A percentile compares a stretch with the other conserved stretches of the same genome.
phyloP scores from a whole-genome alignment of 768 basidiomycete species.

The Russula lepida region DNA sequence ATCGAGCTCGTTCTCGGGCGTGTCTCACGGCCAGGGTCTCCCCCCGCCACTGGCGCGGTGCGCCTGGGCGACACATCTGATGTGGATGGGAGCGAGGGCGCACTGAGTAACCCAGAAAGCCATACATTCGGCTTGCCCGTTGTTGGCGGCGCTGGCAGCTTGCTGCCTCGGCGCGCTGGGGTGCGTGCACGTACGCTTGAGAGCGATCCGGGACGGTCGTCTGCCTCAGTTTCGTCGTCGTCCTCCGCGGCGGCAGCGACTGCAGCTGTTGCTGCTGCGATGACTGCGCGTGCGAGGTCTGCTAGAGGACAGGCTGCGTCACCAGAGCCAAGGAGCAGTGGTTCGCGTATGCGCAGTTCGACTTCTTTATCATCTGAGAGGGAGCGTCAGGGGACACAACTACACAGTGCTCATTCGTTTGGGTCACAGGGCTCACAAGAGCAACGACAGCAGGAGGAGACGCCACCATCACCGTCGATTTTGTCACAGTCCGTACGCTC shows the following conservation, averaged over 20 bases:
- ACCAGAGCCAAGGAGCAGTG: background rate
- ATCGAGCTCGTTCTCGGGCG: constrained; percentile 43
- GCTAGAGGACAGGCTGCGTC: constrained; percentile 8
- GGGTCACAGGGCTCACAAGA: constrained; percentile 6
- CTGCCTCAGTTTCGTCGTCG: background rate
- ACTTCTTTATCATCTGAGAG: background rate
- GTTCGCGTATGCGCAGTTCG: too few relatives aligned
- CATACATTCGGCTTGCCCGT: constrained; percentile 66
- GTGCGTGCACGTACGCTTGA: constrained; percentile 6
- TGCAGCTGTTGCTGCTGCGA: background rate
- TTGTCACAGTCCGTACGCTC: constrained; percentile 20
- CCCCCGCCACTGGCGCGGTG: background rate
- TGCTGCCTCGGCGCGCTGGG: constrained; percentile 24
- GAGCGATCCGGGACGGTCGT: background rate
- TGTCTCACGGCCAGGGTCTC: background rate
- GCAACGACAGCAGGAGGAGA: background rate
- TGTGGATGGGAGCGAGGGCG: constrained; percentile 39
- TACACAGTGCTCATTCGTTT: too few relatives aligned
- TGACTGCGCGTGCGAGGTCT: background rate
- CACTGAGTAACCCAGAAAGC: constrained; percentile 50
- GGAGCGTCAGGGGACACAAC: constrained; percentile 9
- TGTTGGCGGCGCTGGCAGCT: constrained; percentile 29
- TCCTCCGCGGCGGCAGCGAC: background rate
- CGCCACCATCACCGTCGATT: constrained; percentile 18
- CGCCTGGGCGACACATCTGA: constrained; percentile 25